Evolutionary conservation across 306 rosid genomes (phyloP).

Genomic region (Fragaria ananassa): DNA sequence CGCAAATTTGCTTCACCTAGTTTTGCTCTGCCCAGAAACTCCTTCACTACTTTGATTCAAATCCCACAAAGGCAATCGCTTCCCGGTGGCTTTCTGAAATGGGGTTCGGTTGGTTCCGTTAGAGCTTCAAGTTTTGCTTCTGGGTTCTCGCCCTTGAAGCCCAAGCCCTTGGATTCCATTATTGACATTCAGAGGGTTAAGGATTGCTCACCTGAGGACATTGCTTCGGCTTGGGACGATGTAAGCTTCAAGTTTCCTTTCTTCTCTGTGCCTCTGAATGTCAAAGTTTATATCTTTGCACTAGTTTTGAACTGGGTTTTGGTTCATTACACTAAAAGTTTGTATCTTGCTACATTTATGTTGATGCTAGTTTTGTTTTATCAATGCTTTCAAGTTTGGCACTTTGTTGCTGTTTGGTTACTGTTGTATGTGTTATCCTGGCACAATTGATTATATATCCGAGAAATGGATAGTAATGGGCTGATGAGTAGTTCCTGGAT

Average conservation of each 20-base stretch:
- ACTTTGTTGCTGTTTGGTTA: constrained; percentile 1
- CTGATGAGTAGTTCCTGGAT: background rate
- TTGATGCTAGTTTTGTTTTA: background rate
- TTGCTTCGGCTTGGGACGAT: constrained; percentile 85
- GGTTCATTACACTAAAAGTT: background rate
- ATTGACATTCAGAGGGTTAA: constrained; percentile 62
- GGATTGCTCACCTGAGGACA: constrained; percentile 67
- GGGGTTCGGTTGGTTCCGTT: constrained; percentile 70
- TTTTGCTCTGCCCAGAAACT: constrained; percentile 7
- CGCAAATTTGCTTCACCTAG: constrained; percentile 16
- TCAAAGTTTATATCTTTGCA: background rate
- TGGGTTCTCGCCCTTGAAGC: constrained; percentile 78
- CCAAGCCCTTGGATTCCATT: constrained; percentile 72
- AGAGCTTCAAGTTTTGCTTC: constrained; percentile 68
- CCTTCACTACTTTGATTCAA: constrained; percentile 32
- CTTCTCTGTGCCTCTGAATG: background rate
- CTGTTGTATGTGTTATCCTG: background rate
- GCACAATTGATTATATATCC: background rate
- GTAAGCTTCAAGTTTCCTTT: constrained; percentile 41
- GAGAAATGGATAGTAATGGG: background rate
- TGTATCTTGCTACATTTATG: background rate
- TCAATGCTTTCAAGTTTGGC: background rate
- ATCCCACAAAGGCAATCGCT: constrained; percentile 37
- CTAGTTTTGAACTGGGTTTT: background rate
- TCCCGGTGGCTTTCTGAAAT: constrained; percentile 53